Percentiles rank a stretch among this genome's conserved stretches.
These are phyloP conservation scores for Penicillium expansum DNA, from an alignment of 2,329 filamentous ascomycete genomes.

Conservation along the genomic window DNA sequence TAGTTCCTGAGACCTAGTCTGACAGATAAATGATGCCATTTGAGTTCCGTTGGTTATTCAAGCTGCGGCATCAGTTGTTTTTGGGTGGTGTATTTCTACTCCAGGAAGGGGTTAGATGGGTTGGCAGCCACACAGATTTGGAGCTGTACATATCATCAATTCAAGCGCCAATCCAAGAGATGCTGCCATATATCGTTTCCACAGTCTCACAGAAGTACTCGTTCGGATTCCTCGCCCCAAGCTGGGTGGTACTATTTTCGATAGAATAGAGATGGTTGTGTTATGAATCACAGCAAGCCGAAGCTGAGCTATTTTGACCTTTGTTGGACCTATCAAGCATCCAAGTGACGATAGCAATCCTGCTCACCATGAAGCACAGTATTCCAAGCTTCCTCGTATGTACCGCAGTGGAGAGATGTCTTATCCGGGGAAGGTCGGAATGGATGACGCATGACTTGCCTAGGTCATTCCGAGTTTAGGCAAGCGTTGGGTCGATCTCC, in stretches of 20 bases:
- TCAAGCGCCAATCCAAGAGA: constrained; percentile 33
- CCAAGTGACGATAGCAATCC: no score
- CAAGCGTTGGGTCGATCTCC: no score
- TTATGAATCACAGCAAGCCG: background rate
- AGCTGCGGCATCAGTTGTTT: constrained; percentile 17
- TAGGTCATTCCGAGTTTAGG: background rate
- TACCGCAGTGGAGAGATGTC: background rate
- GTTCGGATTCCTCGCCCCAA: background rate
- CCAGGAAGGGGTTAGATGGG: constrained; percentile 26
- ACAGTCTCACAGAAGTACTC: background rate
- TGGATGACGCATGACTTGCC: background rate
- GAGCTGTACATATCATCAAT: constrained; percentile 40
- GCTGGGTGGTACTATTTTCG: background rate
- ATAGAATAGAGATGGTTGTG: background rate
- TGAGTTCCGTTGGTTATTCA: constrained; percentile 6
- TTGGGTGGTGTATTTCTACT: constrained; percentile 37
- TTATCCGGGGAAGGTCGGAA: background rate
- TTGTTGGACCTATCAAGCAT: background rate
- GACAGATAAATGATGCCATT: constrained; percentile 31
- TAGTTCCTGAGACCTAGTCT: constrained; percentile 63
- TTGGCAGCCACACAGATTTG: constrained; percentile 28
- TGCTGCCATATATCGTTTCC: constrained; percentile 16
- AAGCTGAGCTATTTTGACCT: background rate
- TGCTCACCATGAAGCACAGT: no score
- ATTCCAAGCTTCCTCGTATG: no score